Conservation (phyloP, 176 grass and related monocot genomes). For the Eragrostis curvula region DNA sequence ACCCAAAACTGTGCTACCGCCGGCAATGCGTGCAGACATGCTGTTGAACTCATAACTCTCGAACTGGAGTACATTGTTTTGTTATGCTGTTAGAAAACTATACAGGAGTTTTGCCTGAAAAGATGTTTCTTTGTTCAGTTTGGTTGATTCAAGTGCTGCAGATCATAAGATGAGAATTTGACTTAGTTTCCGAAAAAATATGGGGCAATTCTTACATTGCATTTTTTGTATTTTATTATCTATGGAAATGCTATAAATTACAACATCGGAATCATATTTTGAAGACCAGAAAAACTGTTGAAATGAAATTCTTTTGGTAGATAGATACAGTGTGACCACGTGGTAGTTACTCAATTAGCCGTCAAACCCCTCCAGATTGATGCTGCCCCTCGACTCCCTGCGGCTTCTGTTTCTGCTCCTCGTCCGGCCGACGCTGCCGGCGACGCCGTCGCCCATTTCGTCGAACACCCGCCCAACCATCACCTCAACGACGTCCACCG, state of each 20-base stretch:
- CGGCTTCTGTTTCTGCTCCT: slow-evolving; percentile 11
- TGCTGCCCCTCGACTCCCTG: slow-evolving; percentile 22
- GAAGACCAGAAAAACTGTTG: neutral
- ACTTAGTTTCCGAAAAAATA: neutral
- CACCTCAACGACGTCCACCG: slow-evolving; percentile 46
- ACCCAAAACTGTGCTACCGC: too few species aligned
- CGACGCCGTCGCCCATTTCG: slow-evolving; percentile 23
- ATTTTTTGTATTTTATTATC: neutral
- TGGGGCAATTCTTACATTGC: neutral
- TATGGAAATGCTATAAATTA: neutral
- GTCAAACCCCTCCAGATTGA: slow-evolving; percentile 25
- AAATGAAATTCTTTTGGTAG: neutral
- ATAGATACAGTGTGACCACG: neutral
- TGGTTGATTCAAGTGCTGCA: neutral
- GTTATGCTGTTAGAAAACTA: too few species aligned
- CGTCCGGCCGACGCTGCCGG: slow-evolving; percentile 12
- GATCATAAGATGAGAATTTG: neutral
- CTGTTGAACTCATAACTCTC: too few species aligned
- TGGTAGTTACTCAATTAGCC: neutral
- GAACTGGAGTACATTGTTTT: too few species aligned
- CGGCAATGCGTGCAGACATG: too few species aligned
- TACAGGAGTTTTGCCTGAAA: too few species aligned
- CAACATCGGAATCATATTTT: neutral
- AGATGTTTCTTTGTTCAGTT: neutral
- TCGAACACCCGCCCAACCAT: slow-evolving; percentile 57